Conservation (phyloP, 495 filamentous ascomycete species). For the Pyrenula aspistea region DNA sequence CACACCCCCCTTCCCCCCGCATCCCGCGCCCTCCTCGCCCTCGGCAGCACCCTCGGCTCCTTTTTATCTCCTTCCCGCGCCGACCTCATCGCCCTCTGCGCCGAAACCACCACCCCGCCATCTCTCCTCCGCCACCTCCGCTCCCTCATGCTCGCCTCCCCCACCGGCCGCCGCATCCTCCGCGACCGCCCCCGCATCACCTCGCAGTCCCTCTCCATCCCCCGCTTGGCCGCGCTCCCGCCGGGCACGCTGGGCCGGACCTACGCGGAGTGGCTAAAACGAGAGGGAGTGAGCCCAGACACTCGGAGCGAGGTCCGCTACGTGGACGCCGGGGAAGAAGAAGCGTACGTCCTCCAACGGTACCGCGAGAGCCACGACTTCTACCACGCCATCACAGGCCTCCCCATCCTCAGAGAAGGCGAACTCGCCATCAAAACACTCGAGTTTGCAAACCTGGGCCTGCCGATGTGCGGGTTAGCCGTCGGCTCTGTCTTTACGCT, state of each 20-base stretch:
- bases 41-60: slow-evolving; percentile 72
- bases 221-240: slow-evolving; percentile 58
- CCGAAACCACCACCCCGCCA: slow-evolving; percentile 85
- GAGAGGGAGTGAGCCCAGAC: slow-evolving; percentile 85
- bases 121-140: slow-evolving; percentile 92
- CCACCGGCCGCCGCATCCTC: slow-evolving; percentile 85
- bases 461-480: slow-evolving; percentile 90
- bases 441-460: slow-evolving; percentile 84
- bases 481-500: slow-evolving; percentile 57
- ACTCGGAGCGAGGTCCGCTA: slow-evolving; percentile 72
- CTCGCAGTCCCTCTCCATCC: slow-evolving; percentile 58
- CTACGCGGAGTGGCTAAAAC: slow-evolving; percentile 80
- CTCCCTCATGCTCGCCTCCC: slow-evolving; percentile 72
- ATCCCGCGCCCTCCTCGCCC: slow-evolving; percentile 64
- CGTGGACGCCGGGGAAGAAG: slow-evolving; percentile 81
- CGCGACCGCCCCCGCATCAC: slow-evolving; percentile 82
- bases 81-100: slow-evolving; percentile 87
- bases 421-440: slow-evolving; percentile 93
- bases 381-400: slow-evolving; percentile 88
- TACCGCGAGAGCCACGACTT: slow-evolving; percentile 98
- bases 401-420: slow-evolving; percentile 86
- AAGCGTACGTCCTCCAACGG: slow-evolving; percentile 96
- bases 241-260: slow-evolving; percentile 68
- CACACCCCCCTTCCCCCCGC: slow-evolving; percentile 78
- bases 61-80: slow-evolving; percentile 69